Percentiles rank a stretch among this genome's conserved stretches.
Evolutionary conservation across 2,329 filamentous ascomycete genomes (phyloP).

Genomic region (Claviceps arundinis): DNA sequence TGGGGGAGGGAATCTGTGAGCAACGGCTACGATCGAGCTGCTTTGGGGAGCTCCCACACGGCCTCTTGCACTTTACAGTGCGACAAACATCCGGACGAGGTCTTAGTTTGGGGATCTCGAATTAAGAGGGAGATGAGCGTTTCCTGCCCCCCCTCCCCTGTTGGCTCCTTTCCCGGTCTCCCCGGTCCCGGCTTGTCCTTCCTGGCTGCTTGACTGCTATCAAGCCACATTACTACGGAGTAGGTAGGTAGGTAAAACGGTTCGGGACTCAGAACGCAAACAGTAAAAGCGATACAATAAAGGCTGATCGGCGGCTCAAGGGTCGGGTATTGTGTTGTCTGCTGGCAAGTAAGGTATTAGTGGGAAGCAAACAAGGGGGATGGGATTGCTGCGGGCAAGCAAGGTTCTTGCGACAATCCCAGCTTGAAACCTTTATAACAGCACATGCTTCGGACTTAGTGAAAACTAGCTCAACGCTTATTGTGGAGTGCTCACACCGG

Average conservation of each 20-base stretch:
- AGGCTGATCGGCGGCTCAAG: constrained; percentile 27
- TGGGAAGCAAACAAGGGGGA: constrained; percentile 14
- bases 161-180: no score
- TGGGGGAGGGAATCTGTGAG: constrained; percentile 26
- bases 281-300: constrained; percentile 11
- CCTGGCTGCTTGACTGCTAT: constrained; percentile 7
- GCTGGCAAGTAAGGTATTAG: constrained; percentile 16
- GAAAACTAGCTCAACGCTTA: background rate
- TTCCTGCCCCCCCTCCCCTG: background rate
- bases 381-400: constrained; percentile 23
- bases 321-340: constrained; percentile 32
- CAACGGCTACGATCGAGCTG: constrained; percentile 24
- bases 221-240: background rate
- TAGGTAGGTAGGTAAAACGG: constrained; percentile 7
- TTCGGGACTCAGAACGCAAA: constrained; percentile 15
- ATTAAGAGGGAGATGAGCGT: constrained; percentile 3
- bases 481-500: background rate
- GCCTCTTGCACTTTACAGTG: constrained; percentile 25
- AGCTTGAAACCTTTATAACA: background rate
- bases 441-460: constrained; percentile 9
- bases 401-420: constrained; percentile 4
- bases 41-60: constrained; percentile 5
- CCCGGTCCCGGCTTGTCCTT: background rate
- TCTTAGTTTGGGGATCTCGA: background rate
- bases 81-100: constrained; percentile 15